Evolutionary conservation across 208 protist genomes (phyloP).

Genomic region (Porcisia hertigi): DNA sequence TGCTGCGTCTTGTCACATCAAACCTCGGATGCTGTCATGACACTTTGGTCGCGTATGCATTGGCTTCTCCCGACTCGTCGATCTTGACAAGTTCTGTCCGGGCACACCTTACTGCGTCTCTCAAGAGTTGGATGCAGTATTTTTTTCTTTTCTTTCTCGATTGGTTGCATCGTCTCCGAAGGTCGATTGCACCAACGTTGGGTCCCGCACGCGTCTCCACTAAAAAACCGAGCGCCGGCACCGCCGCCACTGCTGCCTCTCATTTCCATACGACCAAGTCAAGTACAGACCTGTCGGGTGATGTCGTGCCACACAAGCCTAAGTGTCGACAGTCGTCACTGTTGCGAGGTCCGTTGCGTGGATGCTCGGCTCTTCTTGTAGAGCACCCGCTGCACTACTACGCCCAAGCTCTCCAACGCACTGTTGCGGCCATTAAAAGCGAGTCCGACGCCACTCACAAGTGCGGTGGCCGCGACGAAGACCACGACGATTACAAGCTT

Average conservation of each 20-base stretch:
- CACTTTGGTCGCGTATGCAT: background rate
- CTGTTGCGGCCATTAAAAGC: background rate
- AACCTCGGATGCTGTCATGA: background rate
- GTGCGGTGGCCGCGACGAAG: background rate
- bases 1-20: constrained; percentile 6
- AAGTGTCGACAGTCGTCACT: background rate
- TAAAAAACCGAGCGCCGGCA: background rate
- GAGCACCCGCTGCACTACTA: constrained; percentile 13
- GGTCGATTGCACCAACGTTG: background rate
- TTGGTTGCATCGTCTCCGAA: constrained; percentile 9
- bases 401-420: constrained; percentile 1
- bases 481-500: background rate
- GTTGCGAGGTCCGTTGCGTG: background rate
- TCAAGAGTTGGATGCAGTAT: constrained; percentile 14
- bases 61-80: background rate
- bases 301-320: background rate
- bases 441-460: no score
- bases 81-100: background rate
- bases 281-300: background rate
- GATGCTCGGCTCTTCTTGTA: background rate
- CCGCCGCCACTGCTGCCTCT: background rate
- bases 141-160: constrained; percentile 20
- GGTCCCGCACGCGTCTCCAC: background rate
- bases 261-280: background rate
- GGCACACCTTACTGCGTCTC: background rate